phyloP scores from a whole-genome alignment of 495 filamentous ascomycete species.

The Talaromyces liani region DNA sequence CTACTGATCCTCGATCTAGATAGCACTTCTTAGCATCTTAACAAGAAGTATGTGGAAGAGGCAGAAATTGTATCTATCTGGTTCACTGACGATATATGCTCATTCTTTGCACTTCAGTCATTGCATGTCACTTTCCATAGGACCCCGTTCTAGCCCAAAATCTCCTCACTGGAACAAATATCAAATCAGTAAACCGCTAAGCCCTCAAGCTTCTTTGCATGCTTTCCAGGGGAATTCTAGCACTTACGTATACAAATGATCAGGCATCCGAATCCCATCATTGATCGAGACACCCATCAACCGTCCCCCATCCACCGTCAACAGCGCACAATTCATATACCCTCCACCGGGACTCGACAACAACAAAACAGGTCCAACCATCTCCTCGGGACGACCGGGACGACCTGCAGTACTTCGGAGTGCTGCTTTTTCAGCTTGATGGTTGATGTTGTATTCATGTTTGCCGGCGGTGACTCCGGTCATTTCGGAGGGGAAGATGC shows the following conservation, averaged over 20 bases:
- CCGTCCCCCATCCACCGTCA: constrained; percentile 12
- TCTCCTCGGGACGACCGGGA: background rate
- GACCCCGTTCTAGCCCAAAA: background rate
- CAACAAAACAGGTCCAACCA: background rate
- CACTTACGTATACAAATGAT: constrained; percentile 15
- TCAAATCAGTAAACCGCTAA: background rate
- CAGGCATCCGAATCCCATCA: constrained; percentile 17
- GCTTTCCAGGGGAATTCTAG: too few species aligned
- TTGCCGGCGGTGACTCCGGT: constrained; percentile 8
- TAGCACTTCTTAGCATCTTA: too few species aligned
- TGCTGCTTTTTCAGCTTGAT: constrained; percentile 10
- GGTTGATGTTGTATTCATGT: constrained; percentile 9
- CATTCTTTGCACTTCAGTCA: too few species aligned
- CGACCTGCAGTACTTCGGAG: constrained; percentile 7
- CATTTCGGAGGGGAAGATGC: constrained; percentile 19
- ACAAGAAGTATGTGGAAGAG: too few species aligned
- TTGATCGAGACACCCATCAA: constrained; percentile 15
- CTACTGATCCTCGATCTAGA: too few species aligned
- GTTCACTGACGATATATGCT: too few species aligned
- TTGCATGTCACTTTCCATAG: background rate
- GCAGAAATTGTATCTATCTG: too few species aligned
- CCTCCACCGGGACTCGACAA: constrained; percentile 7
- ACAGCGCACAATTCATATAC: constrained; percentile 11
- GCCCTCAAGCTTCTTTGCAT: too few species aligned
- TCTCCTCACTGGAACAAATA: background rate